A percentile compares a stretch with the other conserved stretches of the same genome.
phyloP scores from a whole-genome alignment of 306 rosid genomes.

The Casuarina cunninghamiana region DNA sequence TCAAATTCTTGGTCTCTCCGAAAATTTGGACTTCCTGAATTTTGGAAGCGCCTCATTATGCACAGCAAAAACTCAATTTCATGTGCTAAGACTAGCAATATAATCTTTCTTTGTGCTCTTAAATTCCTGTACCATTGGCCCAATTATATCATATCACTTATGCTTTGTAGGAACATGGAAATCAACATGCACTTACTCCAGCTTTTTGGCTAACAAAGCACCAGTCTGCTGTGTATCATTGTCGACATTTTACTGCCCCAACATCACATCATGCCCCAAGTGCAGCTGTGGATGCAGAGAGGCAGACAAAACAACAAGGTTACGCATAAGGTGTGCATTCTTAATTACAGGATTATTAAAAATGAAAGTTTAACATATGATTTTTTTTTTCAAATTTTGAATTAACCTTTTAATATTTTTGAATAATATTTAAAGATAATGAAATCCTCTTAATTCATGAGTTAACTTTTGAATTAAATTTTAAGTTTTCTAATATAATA shows the following conservation, averaged over 20 bases:
- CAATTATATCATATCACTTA: slow-evolving; percentile 23
- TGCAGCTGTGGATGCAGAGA: slow-evolving; percentile 79
- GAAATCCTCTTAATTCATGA: no score
- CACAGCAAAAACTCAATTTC: background rate
- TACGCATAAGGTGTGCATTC: slow-evolving; percentile 53
- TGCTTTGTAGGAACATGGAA: slow-evolving; percentile 73
- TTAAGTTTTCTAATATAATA: no score
- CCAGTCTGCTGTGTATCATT: slow-evolving; percentile 75
- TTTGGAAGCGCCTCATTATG: background rate
- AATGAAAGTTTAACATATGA: no score
- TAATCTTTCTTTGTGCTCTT: background rate
- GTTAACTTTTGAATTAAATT: no score
- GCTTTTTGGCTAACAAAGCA: slow-evolving; percentile 54
- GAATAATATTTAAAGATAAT: no score
- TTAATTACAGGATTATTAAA: background rate
- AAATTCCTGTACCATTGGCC: background rate
- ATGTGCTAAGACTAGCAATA: background rate
- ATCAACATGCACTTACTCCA: slow-evolving; percentile 67
- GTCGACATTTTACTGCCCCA: slow-evolving; percentile 74
- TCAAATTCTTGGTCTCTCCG: background rate
- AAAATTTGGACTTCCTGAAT: background rate
- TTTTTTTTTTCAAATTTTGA: no score
- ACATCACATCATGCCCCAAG: slow-evolving; percentile 55
- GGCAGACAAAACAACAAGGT: slow-evolving; percentile 28
- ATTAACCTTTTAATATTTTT: no score